phyloP scores from a whole-genome alignment of 805 yeast genomes.

The Saccharomycopsis schoenii region DNA sequence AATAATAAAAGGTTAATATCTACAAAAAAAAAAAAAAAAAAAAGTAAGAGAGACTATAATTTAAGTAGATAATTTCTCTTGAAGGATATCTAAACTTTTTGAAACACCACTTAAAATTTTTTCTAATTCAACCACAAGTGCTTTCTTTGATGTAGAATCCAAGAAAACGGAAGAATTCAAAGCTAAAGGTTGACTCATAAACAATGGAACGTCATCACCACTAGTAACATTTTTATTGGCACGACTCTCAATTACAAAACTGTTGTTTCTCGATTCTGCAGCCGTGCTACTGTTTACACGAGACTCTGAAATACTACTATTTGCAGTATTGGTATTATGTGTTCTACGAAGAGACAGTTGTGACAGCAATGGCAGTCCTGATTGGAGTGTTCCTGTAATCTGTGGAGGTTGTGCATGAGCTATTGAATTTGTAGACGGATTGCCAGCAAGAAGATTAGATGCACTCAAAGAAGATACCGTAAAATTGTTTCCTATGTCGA shows the following conservation, averaged over 20 bases:
- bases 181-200: conserved; percentile 3
- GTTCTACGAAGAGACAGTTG: conserved; percentile 7
- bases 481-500: neutral
- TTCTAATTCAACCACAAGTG: conserved; percentile 25
- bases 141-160: conserved; percentile 28
- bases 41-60: neutral
- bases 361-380: conserved; percentile 1
- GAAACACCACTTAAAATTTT: conserved; percentile 25
- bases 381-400: neutral
- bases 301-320: conserved; percentile 2
- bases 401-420: neutral
- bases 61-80: conserved; percentile 14
- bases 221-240: conserved; percentile 17
- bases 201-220: conserved; percentile 21
- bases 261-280: neutral
- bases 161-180: conserved; percentile 27
- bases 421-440: neutral
- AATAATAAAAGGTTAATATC: neutral
- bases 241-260: neutral
- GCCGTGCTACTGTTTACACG: neutral
- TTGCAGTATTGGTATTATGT: conserved; percentile 10
- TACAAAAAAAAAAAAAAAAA: neutral
- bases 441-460: neutral
- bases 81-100: conserved; percentile 18
- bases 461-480: neutral